phyloP scores from a whole-genome alignment of 805 yeast species.

The Nakazawaea pomicola region DNA sequence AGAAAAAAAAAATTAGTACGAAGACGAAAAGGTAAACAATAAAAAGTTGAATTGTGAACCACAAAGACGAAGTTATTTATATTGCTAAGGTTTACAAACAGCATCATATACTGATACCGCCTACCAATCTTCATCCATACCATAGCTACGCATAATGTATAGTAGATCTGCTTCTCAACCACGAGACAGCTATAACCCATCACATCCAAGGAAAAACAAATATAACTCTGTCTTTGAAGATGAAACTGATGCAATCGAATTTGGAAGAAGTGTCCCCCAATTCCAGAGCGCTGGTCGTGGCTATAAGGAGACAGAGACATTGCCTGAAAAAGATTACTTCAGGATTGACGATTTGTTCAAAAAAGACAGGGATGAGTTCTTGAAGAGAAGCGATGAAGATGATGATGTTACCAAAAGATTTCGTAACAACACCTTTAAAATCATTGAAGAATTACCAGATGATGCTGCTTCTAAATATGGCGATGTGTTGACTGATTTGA shows the following conservation, averaged over 20 bases:
- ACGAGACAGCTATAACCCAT: background rate
- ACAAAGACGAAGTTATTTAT: no score
- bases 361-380: conserved; percentile 7
- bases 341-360: conserved; percentile 12
- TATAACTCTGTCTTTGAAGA: conserved; percentile 3
- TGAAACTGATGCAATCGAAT: conserved; percentile 2
- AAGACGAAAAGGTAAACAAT: no score
- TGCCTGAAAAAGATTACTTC: conserved; percentile 7
- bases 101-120: background rate
- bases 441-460: conserved; percentile 11
- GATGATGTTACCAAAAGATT: conserved; percentile 8
- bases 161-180: no score
- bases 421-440: conserved; percentile 4
- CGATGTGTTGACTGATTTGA: conserved; percentile 1
- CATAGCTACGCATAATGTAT: no score
- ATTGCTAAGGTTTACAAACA: no score
- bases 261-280: conserved; percentile 3
- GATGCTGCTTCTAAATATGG: conserved; percentile 12
- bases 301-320: conserved; percentile 9
- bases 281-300: background rate
- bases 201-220: background rate
- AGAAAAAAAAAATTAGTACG: no score
- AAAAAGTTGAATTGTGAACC: no score
- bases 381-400: background rate
- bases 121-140: background rate